A percentile compares a stretch with the other conserved stretches of the same genome.
These are phyloP conservation scores for Xylaria multiplex DNA, from an alignment of 2,329 filamentous ascomycete species.

Conservation along the genomic window DNA sequence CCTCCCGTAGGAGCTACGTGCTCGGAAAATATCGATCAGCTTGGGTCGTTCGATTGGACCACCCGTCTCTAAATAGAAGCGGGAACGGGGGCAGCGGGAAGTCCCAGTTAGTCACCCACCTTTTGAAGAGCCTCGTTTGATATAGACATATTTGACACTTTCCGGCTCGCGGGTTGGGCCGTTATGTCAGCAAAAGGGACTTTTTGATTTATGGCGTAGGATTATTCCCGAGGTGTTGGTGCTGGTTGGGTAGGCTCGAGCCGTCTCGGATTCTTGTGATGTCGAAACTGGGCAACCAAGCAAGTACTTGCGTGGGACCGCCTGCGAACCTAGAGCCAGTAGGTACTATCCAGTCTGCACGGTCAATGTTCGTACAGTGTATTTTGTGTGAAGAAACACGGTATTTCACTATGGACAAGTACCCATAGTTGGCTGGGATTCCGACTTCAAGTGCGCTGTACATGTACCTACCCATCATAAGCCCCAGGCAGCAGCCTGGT, in stretches of 20 bases:
- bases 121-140: slow-evolving; percentile 94
- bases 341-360: neutral
- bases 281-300: neutral
- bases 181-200: neutral
- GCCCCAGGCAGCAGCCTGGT: too few relatives aligned
- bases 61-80: neutral
- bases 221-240: neutral
- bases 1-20: slow-evolving; percentile 85
- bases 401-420: neutral
- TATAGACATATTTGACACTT: slow-evolving; percentile 76
- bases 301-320: slow-evolving; percentile 15
- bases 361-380: slow-evolving; percentile 1
- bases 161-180: neutral
- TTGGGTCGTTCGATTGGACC: neutral
- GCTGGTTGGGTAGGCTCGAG: slow-evolving; percentile 2
- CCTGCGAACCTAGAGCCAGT: neutral
- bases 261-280: slow-evolving; percentile 6
- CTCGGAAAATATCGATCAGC: slow-evolving; percentile 18
- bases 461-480: too few relatives aligned
- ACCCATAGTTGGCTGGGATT: too few relatives aligned
- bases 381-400: neutral
- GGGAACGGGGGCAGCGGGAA: neutral
- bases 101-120: slow-evolving; percentile 60
- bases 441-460: too few relatives aligned
- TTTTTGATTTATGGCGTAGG: neutral